Evolutionary conservation across 225 moss, liverwort and hornwort genomes (phyloP), one percentile per base, ranked within the genome.

Genomic region (Neckera pumila): DNA sequence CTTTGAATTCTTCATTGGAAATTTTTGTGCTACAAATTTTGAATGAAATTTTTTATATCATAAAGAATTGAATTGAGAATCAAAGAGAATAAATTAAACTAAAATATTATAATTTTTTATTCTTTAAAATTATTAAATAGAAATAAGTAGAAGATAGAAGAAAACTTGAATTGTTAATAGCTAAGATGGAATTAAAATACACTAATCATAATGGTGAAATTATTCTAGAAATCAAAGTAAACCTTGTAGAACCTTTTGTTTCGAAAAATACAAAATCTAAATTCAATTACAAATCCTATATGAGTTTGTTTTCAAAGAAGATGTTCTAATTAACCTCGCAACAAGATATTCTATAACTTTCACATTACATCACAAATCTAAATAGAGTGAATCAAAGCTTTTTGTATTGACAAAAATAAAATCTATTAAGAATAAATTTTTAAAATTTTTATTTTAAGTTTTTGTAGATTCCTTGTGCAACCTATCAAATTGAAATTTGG

Each of bases 91-190:
- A 8, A 31, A 33, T 31, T 13, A 13, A 27, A 30, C 7, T 14
- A 15, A 31, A 30, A 62, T 7, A 30, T 2, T 28, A 3, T 3
- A 14, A 61, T 30, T n/a, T 67, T 12, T 21, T 5, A 34, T 15
- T 64, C 17, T 64, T 20, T 20, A 20, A 3, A 6, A 0, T 19
- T 10, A 0, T 20, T 20, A n/a, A n/a, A 7, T 67, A n/a, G 11
- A 66, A 36, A 0, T 67, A 67, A 36, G 36, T 36, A 36, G 1
- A 5, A 66, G 6, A n/a, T 21, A n/a, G n/a, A n/a, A 0, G 9
- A 17, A 67, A n/a, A 19, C 3, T 1, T 36, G 2, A 66, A 22
- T 38, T 0, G 0, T 38, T 7, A 7, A 22, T 22, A 12, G 7
- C 13, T 69, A 12, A 66, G n/a, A 67, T 67, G 12, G 21, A 67